Conservation (phyloP, 352 stramenopile genomes). For the Phytophthora tubulina region DNA sequence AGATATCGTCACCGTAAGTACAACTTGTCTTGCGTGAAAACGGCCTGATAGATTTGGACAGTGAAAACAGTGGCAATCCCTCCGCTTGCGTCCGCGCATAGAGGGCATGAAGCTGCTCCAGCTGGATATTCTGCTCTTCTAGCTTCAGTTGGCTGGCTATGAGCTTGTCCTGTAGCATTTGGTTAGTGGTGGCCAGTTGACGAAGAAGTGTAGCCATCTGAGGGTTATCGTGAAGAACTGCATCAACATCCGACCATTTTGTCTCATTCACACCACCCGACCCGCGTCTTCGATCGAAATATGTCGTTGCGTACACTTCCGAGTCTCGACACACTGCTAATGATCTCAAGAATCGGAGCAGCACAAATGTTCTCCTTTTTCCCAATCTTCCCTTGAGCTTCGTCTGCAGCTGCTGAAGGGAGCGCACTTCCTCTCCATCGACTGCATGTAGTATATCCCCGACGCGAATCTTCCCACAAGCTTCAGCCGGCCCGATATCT, state of each 20-base stretch:
- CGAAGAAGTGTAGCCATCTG: constrained; percentile 53
- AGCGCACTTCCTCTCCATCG: constrained; percentile 48
- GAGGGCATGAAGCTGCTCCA: constrained; percentile 70
- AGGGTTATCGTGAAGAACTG: constrained; percentile 25
- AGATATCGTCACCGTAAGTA: constrained; percentile 3
- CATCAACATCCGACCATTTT: constrained; percentile 14
- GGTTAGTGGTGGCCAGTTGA: constrained; percentile 52
- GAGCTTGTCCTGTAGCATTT: constrained; percentile 58
- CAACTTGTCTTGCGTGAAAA: constrained; percentile 40
- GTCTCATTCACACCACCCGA: background rate
- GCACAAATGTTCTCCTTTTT: constrained; percentile 36
- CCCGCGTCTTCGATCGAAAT: background rate
- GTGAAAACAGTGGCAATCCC: constrained; percentile 40
- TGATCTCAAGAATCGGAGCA: constrained; percentile 54
- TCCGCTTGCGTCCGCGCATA: constrained; percentile 61
- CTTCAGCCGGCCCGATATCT: constrained; percentile 64
- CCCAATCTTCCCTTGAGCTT: constrained; percentile 22
- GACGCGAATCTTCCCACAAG: constrained; percentile 46
- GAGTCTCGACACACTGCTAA: background rate
- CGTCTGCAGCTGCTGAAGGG: constrained; percentile 46
- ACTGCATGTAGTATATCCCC: constrained; percentile 58
- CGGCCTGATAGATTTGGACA: constrained; percentile 51
- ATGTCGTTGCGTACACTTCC: background rate
- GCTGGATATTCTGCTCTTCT: constrained; percentile 68
- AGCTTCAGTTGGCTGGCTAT: constrained; percentile 60